Evolutionary conservation across 352 stramenopile species (phyloP), one percentile per base, ranked within the genome.

Genomic region (Pythium dissimile): DNA sequence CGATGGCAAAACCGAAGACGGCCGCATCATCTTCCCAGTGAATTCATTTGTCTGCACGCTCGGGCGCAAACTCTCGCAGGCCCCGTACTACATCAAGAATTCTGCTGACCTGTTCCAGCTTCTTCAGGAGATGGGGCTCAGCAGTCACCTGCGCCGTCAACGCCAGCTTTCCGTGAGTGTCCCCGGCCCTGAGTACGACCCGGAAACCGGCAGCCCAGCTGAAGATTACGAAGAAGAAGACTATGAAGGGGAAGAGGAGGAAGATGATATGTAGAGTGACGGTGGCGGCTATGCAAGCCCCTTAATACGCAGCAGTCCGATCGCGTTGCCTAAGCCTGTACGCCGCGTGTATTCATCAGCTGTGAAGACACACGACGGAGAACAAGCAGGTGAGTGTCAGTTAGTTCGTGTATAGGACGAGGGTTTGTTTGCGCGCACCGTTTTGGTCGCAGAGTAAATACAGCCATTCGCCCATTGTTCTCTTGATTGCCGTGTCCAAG

Each of bases 1-100:
- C 32, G 70, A 84, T 30, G 63, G 67, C 1, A 39, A 51, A 13
- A 57, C 50, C 6, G 75, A 80, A 16, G 77, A 87, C 3, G 71
- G 60, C 6, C 67, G 69, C 10, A 89, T 90, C 63, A 68, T 73
- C 27, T 91, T 91, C 56, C 84, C 84, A 2, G 81, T 94, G 7
- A 90, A 92, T 37, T 92, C 84, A 3, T 94, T 94, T 49, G 83
- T 92, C 35, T 94, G 84, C 66, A 94, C 83, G 3, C 64, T 94
- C 30, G 81, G 84, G 5, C 73, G 83, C 34, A 94, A 94, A 52
- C 67, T 91, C 15, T 91, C 79, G 13, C 84, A 94, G 54, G 84
- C 84, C 35, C 83, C 84, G 7, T 94, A 94, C 62, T 94, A 75
- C 61, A 90, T 94, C 66, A 92, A 92, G 70, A 92, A 92, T 57